phyloP scores from a whole-genome alignment of 164 flowering plant genomes.

The Sextonia rubra region DNA sequence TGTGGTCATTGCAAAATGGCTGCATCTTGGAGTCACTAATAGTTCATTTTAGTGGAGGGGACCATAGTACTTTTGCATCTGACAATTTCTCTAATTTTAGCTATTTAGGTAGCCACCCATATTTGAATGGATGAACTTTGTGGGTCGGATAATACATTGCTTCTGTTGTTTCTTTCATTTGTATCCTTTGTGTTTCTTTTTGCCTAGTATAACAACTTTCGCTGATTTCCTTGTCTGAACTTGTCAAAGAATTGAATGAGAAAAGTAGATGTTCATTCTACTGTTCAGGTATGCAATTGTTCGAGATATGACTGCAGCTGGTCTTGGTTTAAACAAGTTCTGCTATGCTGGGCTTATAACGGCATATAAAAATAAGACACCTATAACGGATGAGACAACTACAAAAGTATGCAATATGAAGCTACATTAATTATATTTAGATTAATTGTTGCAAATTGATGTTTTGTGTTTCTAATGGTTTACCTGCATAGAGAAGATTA shows the following conservation, averaged over 20 bases:
- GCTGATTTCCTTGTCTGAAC: neutral
- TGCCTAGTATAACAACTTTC: neutral
- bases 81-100: no score
- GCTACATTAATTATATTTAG: conserved; percentile 4
- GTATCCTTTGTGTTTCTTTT: neutral
- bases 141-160: neutral
- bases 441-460: neutral
- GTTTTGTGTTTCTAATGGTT: conserved; percentile 9
- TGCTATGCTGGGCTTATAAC: conserved; percentile 92
- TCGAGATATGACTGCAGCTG: conserved; percentile 98
- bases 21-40: no score
- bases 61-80: no score
- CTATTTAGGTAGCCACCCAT: neutral
- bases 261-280: neutral
- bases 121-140: neutral
- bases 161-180: neutral
- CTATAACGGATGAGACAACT: conserved; percentile 53
- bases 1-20: no score
- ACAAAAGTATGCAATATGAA: conserved; percentile 43
- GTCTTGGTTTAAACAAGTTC: conserved; percentile 89
- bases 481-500: conserved; percentile 38
- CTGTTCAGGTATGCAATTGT: conserved; percentile 75
- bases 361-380: conserved; percentile 68
- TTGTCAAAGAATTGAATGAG: conserved; percentile 1
- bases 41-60: no score